Conservation (phyloP, 2,329 filamentous ascomycete genomes). For the Fusarium sulawesiense region DNA sequence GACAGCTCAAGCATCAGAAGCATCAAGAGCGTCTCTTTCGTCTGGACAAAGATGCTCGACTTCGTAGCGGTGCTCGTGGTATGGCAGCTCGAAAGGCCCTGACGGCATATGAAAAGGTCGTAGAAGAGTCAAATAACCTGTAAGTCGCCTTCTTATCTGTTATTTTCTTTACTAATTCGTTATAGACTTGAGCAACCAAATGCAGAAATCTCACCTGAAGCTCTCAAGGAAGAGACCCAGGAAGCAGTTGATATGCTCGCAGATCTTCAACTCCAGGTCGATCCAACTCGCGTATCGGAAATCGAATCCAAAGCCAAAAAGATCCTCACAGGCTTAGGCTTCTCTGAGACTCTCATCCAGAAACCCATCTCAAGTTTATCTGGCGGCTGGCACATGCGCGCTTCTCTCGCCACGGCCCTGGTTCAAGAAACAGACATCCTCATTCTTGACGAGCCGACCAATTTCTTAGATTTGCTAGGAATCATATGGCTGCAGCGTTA, state of each 20-base stretch:
- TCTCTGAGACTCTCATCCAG: conserved; percentile 70
- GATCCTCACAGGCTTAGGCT: conserved; percentile 77
- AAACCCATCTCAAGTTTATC: conserved; percentile 74
- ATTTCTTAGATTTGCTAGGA: conserved; percentile 84
- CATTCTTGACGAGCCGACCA: conserved; percentile 88
- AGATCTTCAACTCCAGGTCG: conserved; percentile 74
- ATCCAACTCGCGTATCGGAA: conserved; percentile 71
- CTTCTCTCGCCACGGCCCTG: conserved; percentile 72
- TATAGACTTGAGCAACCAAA: conserved; percentile 62
- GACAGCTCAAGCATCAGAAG: conserved; percentile 71
- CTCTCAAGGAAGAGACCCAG: conserved; percentile 73
- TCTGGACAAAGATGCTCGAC: conserved; percentile 77
- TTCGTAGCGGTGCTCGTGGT: conserved; percentile 80
- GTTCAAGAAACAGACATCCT: conserved; percentile 81
- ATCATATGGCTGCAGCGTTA: conserved; percentile 88
- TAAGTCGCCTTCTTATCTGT: conserved; percentile 48
- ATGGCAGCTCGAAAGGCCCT: conserved; percentile 80
- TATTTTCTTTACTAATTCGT: not conserved
- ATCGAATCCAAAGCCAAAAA: conserved; percentile 74
- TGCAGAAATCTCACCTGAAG: conserved; percentile 66
- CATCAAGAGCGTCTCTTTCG: conserved; percentile 73
- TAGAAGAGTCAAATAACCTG: conserved; percentile 67
- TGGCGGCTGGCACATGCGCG: conserved; percentile 81
- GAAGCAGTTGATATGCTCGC: conserved; percentile 76
- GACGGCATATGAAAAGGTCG: conserved; percentile 73